phyloP scores from a whole-genome alignment of 148 eudicot genomes.

The Heliamphora exappendiculata region DNA sequence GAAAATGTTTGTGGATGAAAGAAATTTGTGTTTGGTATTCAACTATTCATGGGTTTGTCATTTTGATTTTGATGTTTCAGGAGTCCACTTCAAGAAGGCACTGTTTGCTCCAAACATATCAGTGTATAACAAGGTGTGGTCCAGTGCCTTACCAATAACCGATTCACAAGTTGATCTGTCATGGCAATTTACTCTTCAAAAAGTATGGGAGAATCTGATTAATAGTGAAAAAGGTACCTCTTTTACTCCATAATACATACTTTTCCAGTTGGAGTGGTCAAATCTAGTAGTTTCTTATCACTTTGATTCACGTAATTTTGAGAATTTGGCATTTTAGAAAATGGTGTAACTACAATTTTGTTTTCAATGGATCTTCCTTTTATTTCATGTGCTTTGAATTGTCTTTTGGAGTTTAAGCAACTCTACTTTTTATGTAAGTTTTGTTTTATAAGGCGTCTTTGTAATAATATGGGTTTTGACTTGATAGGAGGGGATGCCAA shows the following conservation, averaged over 20 bases:
- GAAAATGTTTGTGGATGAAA: not conserved
- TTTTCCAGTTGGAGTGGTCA: not conserved
- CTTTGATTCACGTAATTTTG: not conserved
- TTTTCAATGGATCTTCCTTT: not conserved
- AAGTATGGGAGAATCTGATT: conserved; percentile 71
- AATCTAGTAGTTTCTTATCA: not conserved
- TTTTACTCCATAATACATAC: not conserved
- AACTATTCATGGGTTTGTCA: not conserved
- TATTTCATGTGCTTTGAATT: not conserved
- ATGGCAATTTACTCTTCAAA: conserved; percentile 82
- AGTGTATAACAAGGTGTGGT: conserved; percentile 71
- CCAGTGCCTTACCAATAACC: conserved; percentile 36
- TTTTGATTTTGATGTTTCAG: conserved; percentile 34
- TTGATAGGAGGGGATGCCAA: conserved; percentile 42
- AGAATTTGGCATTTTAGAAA: not conserved
- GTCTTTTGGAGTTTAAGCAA: not conserved
- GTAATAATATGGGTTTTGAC: conserved; percentile 2
- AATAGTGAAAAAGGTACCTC: conserved; percentile 51
- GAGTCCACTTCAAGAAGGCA: conserved; percentile 80
- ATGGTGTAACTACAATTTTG: not conserved
- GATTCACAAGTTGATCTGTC: conserved; percentile 72
- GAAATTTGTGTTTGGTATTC: not conserved
- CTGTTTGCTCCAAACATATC: conserved; percentile 91
- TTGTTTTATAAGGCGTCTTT: not conserved
- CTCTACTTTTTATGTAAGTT: not conserved